A percentile compares a stretch with the other conserved stretches of the same genome.
phyloP scores from a whole-genome alignment of 495 filamentous ascomycete genomes.

The Hyaloscypha bicolor region DNA sequence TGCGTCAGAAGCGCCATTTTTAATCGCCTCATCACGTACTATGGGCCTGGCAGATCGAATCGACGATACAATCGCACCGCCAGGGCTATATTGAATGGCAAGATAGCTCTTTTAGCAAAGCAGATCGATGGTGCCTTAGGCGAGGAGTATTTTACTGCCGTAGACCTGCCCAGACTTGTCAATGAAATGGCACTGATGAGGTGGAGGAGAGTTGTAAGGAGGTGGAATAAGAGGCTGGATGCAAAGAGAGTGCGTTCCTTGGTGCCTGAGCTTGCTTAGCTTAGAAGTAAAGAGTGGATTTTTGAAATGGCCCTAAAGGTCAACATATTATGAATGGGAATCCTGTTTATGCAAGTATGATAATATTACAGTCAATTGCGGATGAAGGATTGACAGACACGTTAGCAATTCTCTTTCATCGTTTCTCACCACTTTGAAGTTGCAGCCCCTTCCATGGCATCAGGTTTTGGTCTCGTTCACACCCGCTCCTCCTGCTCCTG shows the following conservation, averaged over 20 bases:
- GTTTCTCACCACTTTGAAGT: no score
- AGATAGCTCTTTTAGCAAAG: slow-evolving; percentile 4
- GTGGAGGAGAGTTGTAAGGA: background rate
- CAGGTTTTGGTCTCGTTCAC: no score
- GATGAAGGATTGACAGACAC: no score
- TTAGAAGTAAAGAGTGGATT: background rate
- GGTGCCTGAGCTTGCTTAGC: background rate
- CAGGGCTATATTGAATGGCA: slow-evolving; percentile 9
- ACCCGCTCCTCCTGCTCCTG: no score
- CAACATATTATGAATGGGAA: no score
- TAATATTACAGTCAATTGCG: no score
- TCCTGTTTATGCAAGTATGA: no score
- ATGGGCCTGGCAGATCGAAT: slow-evolving; percentile 41
- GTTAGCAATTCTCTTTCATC: no score
- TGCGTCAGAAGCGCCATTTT: slow-evolving; percentile 47
- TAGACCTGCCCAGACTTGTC: slow-evolving; percentile 3
- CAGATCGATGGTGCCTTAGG: slow-evolving; percentile 26
- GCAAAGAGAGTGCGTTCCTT: background rate
- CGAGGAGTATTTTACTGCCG: slow-evolving; percentile 10
- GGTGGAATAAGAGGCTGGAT: background rate
- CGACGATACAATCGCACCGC: slow-evolving; percentile 33
- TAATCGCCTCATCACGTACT: slow-evolving; percentile 54
- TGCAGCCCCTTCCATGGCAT: no score
- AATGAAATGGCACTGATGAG: background rate
- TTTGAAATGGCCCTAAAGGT: no score